Conservation (phyloP, 345 rosid genomes). For the Hibiscus syriacus region DNA sequence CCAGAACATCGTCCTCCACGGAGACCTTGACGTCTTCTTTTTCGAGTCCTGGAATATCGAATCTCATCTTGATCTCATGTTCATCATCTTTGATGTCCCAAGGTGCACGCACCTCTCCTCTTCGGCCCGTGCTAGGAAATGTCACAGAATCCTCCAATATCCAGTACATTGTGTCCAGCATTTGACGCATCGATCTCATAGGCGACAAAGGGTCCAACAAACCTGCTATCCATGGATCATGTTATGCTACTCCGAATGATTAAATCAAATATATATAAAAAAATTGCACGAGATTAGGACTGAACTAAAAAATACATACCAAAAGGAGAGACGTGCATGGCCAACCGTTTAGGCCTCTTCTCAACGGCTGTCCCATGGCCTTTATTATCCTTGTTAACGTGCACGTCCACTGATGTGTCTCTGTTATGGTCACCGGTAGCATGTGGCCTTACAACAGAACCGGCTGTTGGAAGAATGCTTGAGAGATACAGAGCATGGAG, state of each 20-base stretch:
- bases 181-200: conserved; percentile 70
- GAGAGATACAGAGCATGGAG: conserved; percentile 25
- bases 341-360: conserved; percentile 35
- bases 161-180: conserved; percentile 71
- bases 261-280: not conserved
- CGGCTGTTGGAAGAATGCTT: conserved; percentile 2
- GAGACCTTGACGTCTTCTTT: conserved; percentile 71
- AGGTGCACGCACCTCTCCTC: conserved; percentile 41
- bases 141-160: conserved; percentile 49
- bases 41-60: conserved; percentile 73
- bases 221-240: conserved; percentile 13
- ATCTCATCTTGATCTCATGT: conserved; percentile 65
- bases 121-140: conserved; percentile 26
- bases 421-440: conserved; percentile 22
- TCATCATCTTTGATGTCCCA: conserved; percentile 88
- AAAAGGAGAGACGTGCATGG: conserved; percentile 52
- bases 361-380: conserved; percentile 36
- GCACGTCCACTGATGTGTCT: conserved; percentile 48
- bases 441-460: conserved; percentile 29
- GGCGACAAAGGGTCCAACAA: conserved; percentile 61
- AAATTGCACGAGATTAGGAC: not conserved
- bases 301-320: conserved; percentile 28
- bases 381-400: conserved; percentile 24
- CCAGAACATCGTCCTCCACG: conserved; percentile 29
- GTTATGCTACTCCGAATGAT: not conserved